A percentile compares a stretch with the other conserved stretches of the same genome.
Evolutionary conservation across 208 protist species (phyloP).

Genomic region (Borovskyia barvae): DNA sequence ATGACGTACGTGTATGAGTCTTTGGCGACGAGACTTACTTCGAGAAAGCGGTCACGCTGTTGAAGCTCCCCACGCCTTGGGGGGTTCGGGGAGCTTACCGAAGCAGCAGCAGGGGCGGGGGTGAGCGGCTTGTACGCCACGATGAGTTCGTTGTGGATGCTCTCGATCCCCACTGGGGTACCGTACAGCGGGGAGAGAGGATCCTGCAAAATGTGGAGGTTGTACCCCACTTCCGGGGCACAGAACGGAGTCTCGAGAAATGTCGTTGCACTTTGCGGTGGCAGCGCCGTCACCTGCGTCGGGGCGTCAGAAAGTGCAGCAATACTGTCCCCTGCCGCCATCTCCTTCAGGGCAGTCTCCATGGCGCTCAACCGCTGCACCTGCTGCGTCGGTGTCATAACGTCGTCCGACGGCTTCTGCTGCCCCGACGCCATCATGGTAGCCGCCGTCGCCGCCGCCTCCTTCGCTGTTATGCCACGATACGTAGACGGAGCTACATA

Average conservation of each 20-base stretch:
- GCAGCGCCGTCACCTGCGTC: conserved; percentile 26
- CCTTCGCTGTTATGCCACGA: conserved; percentile 32
- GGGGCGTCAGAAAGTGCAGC: conserved; percentile 21
- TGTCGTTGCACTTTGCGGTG: conserved; percentile 46
- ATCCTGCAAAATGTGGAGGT: conserved; percentile 59
- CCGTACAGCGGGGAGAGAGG: conserved; percentile 50
- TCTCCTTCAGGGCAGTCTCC: conserved; percentile 24
- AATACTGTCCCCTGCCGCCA: conserved; percentile 14
- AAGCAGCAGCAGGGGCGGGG: neutral
- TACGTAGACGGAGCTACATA: conserved; percentile 53
- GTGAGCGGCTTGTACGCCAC: conserved; percentile 46
- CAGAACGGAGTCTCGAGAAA: conserved; percentile 53
- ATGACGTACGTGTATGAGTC: conserved; percentile 84
- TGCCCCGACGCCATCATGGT: conserved; percentile 24
- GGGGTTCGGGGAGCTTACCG: neutral
- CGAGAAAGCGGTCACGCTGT: conserved; percentile 52
- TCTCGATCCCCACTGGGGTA: conserved; percentile 72
- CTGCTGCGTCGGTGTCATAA: conserved; percentile 12
- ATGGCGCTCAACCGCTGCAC: conserved; percentile 29
- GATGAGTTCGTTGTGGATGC: conserved; percentile 63
- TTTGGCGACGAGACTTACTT: conserved; percentile 60
- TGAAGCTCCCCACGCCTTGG: neutral
- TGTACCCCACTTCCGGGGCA: conserved; percentile 52
- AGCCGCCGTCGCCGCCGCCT: conserved; percentile 30
- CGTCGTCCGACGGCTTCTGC: conserved; percentile 10